These are phyloP conservation scores for Stephania japonica DNA, from an alignment of 164 flowering plant genomes.

Conservation along the genomic window DNA sequence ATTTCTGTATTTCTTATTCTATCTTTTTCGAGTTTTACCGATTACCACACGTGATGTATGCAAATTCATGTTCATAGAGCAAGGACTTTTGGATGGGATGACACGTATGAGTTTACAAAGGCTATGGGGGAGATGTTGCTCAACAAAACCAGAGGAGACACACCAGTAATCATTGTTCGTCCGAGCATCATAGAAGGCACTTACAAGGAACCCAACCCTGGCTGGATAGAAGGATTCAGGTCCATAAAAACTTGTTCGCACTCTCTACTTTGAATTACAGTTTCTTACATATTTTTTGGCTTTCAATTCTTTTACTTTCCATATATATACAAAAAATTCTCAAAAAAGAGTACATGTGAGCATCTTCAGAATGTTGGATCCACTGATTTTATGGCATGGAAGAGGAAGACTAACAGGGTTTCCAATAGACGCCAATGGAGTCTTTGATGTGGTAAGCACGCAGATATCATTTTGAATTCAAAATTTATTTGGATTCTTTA, in stretches of 20 bases:
- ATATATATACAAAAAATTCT: background rate
- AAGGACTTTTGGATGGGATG: slow-evolving; percentile 86
- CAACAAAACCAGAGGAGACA: slow-evolving; percentile 62
- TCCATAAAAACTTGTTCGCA: background rate
- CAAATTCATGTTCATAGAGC: slow-evolving; percentile 44
- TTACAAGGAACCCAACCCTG: slow-evolving; percentile 74
- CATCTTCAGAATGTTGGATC: slow-evolving; percentile 87
- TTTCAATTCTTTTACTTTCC: background rate
- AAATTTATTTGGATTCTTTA: background rate
- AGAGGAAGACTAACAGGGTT: slow-evolving; percentile 93
- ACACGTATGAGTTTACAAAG: slow-evolving; percentile 87
- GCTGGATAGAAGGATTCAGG: slow-evolving; percentile 99
- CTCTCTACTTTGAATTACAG: background rate
- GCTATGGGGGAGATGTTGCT: slow-evolving; percentile 98
- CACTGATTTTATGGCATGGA: slow-evolving; percentile 76
- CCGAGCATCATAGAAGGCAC: slow-evolving; percentile 94
- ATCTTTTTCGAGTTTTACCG: too few species aligned
- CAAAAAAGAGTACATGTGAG: background rate
- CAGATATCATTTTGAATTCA: background rate
- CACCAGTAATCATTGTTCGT: slow-evolving; percentile 73
- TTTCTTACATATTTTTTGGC: background rate
- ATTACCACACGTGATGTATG: background rate
- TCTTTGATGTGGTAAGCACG: slow-evolving; percentile 75
- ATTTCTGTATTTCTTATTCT: too few species aligned
- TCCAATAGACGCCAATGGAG: slow-evolving; percentile 67